Evolutionary conservation across 768 basidiomycete genomes (phyloP).

Genomic region (Clitopilus passeckerianus): DNA sequence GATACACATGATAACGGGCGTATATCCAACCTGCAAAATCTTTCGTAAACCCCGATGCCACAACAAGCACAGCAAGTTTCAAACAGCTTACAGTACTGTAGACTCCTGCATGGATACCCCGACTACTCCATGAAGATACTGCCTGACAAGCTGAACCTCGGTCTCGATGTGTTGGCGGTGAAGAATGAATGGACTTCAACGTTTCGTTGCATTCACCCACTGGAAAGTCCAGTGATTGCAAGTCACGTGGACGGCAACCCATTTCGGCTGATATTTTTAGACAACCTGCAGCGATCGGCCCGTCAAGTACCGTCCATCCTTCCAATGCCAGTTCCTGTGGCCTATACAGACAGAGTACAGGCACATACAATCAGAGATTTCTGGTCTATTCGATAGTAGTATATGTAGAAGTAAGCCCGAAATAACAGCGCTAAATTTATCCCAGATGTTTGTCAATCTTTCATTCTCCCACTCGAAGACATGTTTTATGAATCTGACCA

Average conservation of each 20-base stretch:
- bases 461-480: too few relatives aligned
- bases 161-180: not conserved
- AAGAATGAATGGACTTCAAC: not conserved
- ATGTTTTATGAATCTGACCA: too few relatives aligned
- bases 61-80: not conserved
- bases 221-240: not conserved
- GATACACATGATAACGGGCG: not conserved
- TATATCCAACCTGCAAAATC: not conserved
- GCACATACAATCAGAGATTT: too few relatives aligned
- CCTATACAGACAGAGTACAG: not conserved
- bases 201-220: not conserved
- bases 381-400: too few relatives aligned
- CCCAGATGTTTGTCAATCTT: too few relatives aligned
- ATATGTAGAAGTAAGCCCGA: too few relatives aligned
- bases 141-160: not conserved
- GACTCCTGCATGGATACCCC: not conserved
- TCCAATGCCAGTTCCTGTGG: not conserved
- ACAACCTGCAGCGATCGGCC: not conserved
- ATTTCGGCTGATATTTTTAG: not conserved
- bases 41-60: not conserved
- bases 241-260: not conserved
- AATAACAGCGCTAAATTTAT: too few relatives aligned
- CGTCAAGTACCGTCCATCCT: not conserved
- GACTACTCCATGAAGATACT: not conserved
- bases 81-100: not conserved